Percentiles rank a stretch among this genome's conserved stretches.
phyloP scores from a whole-genome alignment of 2,329 filamentous ascomycete species.

The Hymenoscyphus fraxineus region DNA sequence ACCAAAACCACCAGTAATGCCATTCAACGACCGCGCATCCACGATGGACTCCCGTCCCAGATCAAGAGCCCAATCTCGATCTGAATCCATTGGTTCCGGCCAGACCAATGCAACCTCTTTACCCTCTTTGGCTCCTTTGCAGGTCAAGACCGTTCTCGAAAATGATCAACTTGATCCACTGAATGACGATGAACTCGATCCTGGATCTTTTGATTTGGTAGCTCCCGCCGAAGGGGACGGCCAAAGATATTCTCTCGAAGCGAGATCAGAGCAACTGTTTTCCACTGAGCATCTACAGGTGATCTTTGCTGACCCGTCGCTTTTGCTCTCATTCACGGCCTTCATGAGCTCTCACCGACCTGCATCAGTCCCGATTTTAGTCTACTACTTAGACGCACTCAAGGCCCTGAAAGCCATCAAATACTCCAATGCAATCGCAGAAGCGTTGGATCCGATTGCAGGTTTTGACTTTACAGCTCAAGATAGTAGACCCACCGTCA shows the following conservation, averaged over 20 bases:
- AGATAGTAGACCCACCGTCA: constrained; percentile 50
- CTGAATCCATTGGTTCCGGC: constrained; percentile 24
- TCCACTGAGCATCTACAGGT: constrained; percentile 60
- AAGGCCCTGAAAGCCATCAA: constrained; percentile 69
- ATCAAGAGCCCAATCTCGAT: constrained; percentile 20
- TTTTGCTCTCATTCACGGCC: constrained; percentile 62
- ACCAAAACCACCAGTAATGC: constrained; percentile 3
- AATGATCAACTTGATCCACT: constrained; percentile 47
- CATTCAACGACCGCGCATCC: constrained; percentile 18
- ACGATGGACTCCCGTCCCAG: constrained; percentile 20
- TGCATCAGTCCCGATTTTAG: constrained; percentile 60
- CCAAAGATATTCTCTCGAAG: constrained; percentile 54
- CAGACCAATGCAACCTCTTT: constrained; percentile 29
- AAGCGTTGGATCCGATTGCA: constrained; percentile 54
- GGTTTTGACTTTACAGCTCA: constrained; percentile 53
- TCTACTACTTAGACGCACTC: constrained; percentile 67
- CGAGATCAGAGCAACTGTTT: constrained; percentile 62
- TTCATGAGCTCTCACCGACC: constrained; percentile 60
- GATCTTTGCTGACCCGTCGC: constrained; percentile 61
- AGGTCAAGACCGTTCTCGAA: constrained; percentile 38
- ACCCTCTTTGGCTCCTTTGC: constrained; percentile 28
- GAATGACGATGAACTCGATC: constrained; percentile 46
- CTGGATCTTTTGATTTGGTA: constrained; percentile 51
- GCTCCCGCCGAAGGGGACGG: constrained; percentile 37
- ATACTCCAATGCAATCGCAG: constrained; percentile 66